Evolutionary conservation across 176 grass and related monocot species (phyloP).

Genomic region (Musa schizocarpa): DNA sequence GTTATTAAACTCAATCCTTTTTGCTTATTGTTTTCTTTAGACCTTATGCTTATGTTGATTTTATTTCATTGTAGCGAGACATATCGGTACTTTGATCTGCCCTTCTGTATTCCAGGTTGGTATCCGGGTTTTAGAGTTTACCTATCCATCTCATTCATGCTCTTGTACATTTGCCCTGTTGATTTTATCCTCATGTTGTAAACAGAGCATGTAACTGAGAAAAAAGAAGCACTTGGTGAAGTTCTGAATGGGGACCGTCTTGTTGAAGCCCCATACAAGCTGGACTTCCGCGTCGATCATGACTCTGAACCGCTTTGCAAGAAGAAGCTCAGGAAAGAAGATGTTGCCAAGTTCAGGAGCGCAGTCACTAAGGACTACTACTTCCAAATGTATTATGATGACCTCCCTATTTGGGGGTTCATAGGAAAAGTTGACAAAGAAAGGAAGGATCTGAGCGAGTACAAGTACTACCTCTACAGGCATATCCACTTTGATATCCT

Average conservation of each 20-base stretch:
- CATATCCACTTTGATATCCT: constrained; percentile 17
- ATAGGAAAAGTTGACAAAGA: constrained; percentile 6
- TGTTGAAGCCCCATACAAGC: constrained; percentile 9
- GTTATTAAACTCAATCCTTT: not conserved
- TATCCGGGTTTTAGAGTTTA: not conserved
- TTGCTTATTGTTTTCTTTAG: not conserved
- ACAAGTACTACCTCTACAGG: constrained; percentile 10
- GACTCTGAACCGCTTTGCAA: constrained; percentile 12
- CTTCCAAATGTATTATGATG: constrained; percentile 19
- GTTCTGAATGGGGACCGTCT: constrained; percentile 13
- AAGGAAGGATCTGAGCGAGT: constrained; percentile 1
- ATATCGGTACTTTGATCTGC: constrained; percentile 12
- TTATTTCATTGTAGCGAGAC: constrained; percentile 2
- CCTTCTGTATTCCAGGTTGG: constrained; percentile 5
- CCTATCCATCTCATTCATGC: not conserved
- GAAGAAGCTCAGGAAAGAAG: constrained; percentile 11
- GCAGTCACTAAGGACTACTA: constrained; percentile 8
- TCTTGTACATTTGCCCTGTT: not conserved
- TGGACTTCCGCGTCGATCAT: not conserved
- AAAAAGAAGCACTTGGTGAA: constrained; percentile 9
- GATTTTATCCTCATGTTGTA: not conserved
- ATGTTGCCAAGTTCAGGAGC: constrained; percentile 2
- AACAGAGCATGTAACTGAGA: constrained; percentile 8
- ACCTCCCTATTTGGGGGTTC: constrained; percentile 11
- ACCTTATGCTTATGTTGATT: not conserved